Percentiles rank a stretch among this genome's conserved stretches.
Conservation (phyloP, 768 basidiomycete genomes). For the Plicaturopsis crispa region DNA sequence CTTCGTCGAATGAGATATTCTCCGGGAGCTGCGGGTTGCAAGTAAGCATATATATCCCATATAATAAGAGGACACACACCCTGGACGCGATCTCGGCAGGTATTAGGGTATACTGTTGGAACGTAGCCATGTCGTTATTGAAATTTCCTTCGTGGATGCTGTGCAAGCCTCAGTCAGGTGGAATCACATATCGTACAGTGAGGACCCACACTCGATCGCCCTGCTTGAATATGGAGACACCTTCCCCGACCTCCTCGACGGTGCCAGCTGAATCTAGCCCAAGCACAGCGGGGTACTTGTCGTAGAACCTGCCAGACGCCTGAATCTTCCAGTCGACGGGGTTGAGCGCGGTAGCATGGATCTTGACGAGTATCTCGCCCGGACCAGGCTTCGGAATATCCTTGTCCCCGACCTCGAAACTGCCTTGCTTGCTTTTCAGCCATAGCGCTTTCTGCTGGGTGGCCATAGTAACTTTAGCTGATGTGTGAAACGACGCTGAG, state of each 20-base stretch:
- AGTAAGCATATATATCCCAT: neutral
- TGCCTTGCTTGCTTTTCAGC: no score
- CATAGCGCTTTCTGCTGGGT: no score
- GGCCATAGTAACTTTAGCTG: no score
- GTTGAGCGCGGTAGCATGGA: constrained; percentile 33
- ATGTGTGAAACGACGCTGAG: no score
- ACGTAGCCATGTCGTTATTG: constrained; percentile 6
- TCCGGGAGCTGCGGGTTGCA: constrained; percentile 12
- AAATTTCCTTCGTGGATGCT: constrained; percentile 10
- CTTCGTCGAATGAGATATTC: constrained; percentile 16
- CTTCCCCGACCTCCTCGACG: constrained; percentile 30
- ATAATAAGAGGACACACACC: constrained; percentile 1
- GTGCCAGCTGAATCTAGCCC: constrained; percentile 29
- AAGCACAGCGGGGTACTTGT: constrained; percentile 26
- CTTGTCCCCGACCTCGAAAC: no score
- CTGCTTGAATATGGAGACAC: constrained; percentile 22
- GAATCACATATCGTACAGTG: no score
- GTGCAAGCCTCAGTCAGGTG: no score
- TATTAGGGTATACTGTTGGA: constrained; percentile 15
- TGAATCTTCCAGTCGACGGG: constrained; percentile 34
- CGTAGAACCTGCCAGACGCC: constrained; percentile 17
- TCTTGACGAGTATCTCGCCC: constrained; percentile 33
- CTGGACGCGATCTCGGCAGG: constrained; percentile 12
- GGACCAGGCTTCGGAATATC: no score
- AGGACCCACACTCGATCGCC: constrained; percentile 40